phyloP scores from a whole-genome alignment of 805 yeast genomes.

The Kodamaea neixiangensis region DNA sequence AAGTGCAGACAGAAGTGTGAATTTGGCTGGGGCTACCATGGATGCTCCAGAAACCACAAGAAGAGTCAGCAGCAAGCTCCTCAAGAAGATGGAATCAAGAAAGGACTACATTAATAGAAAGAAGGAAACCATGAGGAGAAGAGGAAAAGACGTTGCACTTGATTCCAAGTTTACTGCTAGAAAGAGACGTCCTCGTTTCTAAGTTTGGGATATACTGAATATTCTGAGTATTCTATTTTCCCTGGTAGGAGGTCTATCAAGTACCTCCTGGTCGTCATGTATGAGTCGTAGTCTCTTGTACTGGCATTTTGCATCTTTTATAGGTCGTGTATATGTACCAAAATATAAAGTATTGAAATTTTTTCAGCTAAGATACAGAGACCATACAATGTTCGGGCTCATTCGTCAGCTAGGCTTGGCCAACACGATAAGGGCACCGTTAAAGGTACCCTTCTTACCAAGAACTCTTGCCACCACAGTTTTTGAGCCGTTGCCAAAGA shows the following conservation, averaged over 20 bases:
- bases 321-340: slow-evolving; percentile 6
- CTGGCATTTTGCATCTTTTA: slow-evolving; percentile 1
- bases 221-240: too few species aligned
- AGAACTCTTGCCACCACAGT: slow-evolving; percentile 28
- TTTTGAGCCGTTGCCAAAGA: slow-evolving; percentile 51
- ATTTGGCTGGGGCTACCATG: slow-evolving; percentile 77
- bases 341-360: slow-evolving; percentile 7
- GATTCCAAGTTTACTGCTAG: slow-evolving; percentile 94
- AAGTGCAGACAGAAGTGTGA: slow-evolving; percentile 68
- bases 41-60: slow-evolving; percentile 57
- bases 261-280: too few species aligned
- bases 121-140: slow-evolving; percentile 88
- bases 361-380: not conserved
- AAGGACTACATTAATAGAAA: slow-evolving; percentile 85
- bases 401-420: slow-evolving; percentile 4
- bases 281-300: too few species aligned
- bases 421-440: not conserved
- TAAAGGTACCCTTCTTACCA: not conserved
- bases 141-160: slow-evolving; percentile 86
- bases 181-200: slow-evolving; percentile 48
- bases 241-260: too few species aligned
- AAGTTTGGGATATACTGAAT: slow-evolving; percentile 1
- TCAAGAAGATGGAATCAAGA: slow-evolving; percentile 64
- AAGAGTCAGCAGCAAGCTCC: slow-evolving; percentile 47
- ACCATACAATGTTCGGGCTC: slow-evolving; percentile 9